Base-by-base conservation (phyloP, 495 filamentous ascomycete genomes). In the Tuber aestivum region DNA sequence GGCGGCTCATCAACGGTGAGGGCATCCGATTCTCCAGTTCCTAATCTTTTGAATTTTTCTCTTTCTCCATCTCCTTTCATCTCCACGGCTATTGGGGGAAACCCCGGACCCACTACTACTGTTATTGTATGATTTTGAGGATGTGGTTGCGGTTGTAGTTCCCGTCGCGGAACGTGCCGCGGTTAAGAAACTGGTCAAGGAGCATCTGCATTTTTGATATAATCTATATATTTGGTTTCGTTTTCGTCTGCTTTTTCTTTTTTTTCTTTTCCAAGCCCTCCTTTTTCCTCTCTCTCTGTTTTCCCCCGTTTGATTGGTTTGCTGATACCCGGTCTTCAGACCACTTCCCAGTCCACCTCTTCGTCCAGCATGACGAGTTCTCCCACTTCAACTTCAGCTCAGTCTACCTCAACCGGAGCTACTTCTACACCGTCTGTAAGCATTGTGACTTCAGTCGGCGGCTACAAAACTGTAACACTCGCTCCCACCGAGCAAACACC, bases 391-490 rank as follows among this genome's bases (percentile, higher is more conserved):
- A 71, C 82, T 70, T 78, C 82, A 27, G 82, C 72, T 0, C 40
- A 73, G 50, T 74, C 77, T n/a, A 72, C 76, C 5, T 65, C 56
- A 35, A 65, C 56, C 6, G 12, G 35, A 65, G 56, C 56, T 65
- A 65, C 56, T 65, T 18, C 56, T 65, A 84, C 86, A 3, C 88
- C 87, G 7, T 82, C 86, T 3, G 80, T 84, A 32, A 86, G 85
- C 20, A 79, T 87, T 40, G 80, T 86, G 71, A 89, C 88, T 27
- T 83, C 87, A 37, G 85, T 85, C 12, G 86, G 86, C 3, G 82
- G 85, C 72, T 82, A 87, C 5, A 85, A 85, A 77, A 90, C 89
- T 3, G 82, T 90, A 45, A 90, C 88, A 1, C 80, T 87, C 72
- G 84, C 84, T 37, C 86, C 84, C 6, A 83, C 88, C 0, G 74